These are phyloP conservation scores for Botryotinia convoluta DNA, from an alignment of 2,329 filamentous ascomycete genomes.

Conservation along the genomic window DNA sequence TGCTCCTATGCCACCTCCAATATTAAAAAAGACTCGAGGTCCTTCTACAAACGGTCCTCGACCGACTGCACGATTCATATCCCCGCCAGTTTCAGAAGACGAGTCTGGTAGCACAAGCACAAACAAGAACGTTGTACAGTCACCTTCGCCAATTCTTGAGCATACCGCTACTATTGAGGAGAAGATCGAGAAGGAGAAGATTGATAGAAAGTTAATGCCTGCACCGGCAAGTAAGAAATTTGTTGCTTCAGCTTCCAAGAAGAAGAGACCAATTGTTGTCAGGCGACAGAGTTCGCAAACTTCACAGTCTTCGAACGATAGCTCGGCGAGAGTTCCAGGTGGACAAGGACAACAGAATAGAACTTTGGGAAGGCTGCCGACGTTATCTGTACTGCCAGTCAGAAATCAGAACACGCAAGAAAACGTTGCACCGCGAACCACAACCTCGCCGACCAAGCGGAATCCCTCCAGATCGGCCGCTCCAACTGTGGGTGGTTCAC, in stretches of 20 bases:
- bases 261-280: conserved; percentile 47
- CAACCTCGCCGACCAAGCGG: conserved; percentile 13
- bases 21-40: conserved; percentile 57
- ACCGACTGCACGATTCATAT: conserved; percentile 60
- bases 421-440: conserved; percentile 2
- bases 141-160: conserved; percentile 29
- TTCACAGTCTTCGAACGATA: conserved; percentile 42
- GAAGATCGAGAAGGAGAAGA: conserved; percentile 22
- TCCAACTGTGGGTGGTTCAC: background rate
- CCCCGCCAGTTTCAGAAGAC: conserved; percentile 50
- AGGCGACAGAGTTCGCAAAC: conserved; percentile 50
- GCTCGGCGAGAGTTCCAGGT: conserved; percentile 19
- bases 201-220: conserved; percentile 21
- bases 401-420: conserved; percentile 13
- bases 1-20: conserved; percentile 49
- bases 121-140: conserved; percentile 28
- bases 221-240: conserved; percentile 41
- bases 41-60: conserved; percentile 53
- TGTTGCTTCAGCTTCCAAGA: conserved; percentile 44
- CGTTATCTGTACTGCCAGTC: background rate
- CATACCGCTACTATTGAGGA: conserved; percentile 23
- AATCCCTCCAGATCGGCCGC: background rate
- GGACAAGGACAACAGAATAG: conserved; percentile 4
- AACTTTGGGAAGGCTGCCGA: background rate
- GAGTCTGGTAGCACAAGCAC: conserved; percentile 41